Conservation (phyloP, 805 yeast genomes). For the Pichia insulana region DNA sequence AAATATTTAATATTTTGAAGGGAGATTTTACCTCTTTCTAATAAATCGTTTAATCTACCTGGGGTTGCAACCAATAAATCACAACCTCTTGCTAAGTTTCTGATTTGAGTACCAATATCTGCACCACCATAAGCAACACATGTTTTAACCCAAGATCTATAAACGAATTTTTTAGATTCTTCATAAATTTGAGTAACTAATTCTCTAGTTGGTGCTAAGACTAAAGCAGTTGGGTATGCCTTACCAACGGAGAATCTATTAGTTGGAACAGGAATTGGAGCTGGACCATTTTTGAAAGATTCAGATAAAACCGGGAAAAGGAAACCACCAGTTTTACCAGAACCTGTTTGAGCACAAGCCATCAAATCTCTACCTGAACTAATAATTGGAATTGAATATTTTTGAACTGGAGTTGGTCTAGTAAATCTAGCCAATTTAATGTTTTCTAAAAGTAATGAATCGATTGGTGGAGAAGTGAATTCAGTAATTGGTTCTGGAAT, state of each 20-base stretch:
- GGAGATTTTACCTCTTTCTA: constrained; percentile 92
- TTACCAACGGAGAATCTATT: constrained; percentile 52
- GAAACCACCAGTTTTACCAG: constrained; percentile 99
- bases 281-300: constrained; percentile 84
- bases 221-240: constrained; percentile 89
- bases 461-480: constrained; percentile 90
- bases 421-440: constrained; percentile 82
- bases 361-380: constrained; percentile 67
- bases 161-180: constrained; percentile 90
- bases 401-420: constrained; percentile 94
- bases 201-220: constrained; percentile 99
- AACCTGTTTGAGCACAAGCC: constrained; percentile 98
- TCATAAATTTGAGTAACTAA: constrained; percentile 94
- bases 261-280: constrained; percentile 40
- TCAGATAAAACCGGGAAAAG: constrained; percentile 94
- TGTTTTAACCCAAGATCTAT: constrained; percentile 97
- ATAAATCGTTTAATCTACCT: constrained; percentile 93
- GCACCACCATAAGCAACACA: constrained; percentile 99
- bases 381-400: constrained; percentile 77
- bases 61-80: constrained; percentile 97
- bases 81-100: constrained; percentile 87
- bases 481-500: constrained; percentile 89
- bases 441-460: constrained; percentile 75
- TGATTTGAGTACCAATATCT: constrained; percentile 78
- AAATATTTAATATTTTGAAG: constrained; percentile 83